A percentile compares a stretch with the other conserved stretches of the same genome.
These are phyloP conservation scores for Piper longum DNA, from an alignment of 164 flowering plant species.

Conservation along the genomic window DNA sequence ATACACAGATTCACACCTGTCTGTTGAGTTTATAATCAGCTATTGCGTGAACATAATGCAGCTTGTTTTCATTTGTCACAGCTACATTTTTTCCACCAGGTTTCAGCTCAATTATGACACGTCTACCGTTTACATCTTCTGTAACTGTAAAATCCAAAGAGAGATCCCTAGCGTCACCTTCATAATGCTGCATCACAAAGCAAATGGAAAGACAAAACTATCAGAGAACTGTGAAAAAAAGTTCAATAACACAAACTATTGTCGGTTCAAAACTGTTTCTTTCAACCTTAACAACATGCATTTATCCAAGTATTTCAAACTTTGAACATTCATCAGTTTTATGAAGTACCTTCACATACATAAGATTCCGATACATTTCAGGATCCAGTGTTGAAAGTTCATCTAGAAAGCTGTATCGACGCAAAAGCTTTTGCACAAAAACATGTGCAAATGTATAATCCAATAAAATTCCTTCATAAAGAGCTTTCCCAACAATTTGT, in stretches of 20 bases:
- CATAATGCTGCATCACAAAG: conserved; percentile 45
- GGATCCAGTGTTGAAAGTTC: conserved; percentile 94
- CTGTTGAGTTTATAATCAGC: conserved; percentile 96
- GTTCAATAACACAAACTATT: neutral
- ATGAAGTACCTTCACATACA: conserved; percentile 83
- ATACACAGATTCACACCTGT: conserved; percentile 31
- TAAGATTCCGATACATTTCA: conserved; percentile 86
- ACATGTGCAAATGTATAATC: conserved; percentile 97
- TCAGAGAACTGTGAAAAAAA: neutral
- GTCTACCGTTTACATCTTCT: conserved; percentile 69
- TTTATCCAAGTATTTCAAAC: no score
- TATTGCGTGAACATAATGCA: conserved; percentile 93
- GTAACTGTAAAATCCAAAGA: conserved; percentile 88
- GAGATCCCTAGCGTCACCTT: conserved; percentile 82
- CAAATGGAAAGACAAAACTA: neutral
- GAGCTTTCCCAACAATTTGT: conserved; percentile 96
- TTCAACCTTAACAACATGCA: neutral
- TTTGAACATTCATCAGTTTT: neutral
- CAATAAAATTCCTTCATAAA: conserved; percentile 94
- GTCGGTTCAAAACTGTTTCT: neutral
- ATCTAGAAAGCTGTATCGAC: conserved; percentile 98
- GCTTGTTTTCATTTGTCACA: conserved; percentile 91
- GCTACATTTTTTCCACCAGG: conserved; percentile 75
- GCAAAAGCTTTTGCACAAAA: conserved; percentile 90
- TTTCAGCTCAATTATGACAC: conserved; percentile 64